Conservation (phyloP, 78 protist genomes). For the Dictyostelium purpureum region DNA sequence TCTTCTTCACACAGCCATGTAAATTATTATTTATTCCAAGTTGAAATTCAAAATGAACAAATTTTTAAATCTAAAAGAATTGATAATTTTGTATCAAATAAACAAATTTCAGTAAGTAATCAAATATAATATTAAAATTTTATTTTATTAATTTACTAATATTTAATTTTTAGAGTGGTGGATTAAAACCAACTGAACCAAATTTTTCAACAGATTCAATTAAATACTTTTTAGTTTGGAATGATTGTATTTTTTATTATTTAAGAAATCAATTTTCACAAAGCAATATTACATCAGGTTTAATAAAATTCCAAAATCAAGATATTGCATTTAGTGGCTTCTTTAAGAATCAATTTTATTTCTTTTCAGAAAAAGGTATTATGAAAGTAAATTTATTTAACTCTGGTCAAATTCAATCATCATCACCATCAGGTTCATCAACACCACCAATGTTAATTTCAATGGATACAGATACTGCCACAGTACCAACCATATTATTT, state of each 20-base stretch:
- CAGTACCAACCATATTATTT: background rate
- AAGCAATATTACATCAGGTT: background rate
- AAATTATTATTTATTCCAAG: background rate
- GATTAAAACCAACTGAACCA: background rate
- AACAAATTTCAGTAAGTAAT: background rate
- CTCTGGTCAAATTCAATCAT: background rate
- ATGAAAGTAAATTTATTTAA: slow-evolving; percentile 6
- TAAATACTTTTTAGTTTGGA: slow-evolving; percentile 6
- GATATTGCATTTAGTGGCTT: background rate
- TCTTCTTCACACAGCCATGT: background rate
- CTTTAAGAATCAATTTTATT: slow-evolving; percentile 1
- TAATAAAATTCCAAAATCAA: background rate
- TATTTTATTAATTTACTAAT: background rate
- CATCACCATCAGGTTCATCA: background rate
- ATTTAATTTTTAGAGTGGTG: background rate
- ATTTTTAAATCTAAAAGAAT: background rate
- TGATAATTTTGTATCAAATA: background rate
- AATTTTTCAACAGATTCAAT: background rate
- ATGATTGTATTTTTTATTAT: background rate
- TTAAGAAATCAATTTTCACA: too few relatives aligned
- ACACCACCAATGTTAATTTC: background rate
- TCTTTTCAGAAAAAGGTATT: background rate
- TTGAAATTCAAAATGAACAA: slow-evolving; percentile 28
- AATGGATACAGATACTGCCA: background rate
- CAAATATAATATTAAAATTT: too few relatives aligned